These are phyloP conservation scores for Penicillium chermesinum DNA, from an alignment of 495 filamentous ascomycete species.

Conservation along the genomic window DNA sequence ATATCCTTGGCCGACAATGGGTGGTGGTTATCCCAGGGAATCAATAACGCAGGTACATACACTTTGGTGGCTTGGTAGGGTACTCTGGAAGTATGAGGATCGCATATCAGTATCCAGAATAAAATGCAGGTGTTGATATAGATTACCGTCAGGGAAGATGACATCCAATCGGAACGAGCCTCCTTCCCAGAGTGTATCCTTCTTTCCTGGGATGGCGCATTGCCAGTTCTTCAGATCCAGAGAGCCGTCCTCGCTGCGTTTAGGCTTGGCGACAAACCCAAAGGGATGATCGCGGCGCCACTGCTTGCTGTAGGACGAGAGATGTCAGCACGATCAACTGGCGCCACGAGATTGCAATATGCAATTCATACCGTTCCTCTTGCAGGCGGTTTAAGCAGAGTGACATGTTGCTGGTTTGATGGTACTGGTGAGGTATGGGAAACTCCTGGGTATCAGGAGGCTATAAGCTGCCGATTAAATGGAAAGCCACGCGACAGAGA, in stretches of 20 bases:
- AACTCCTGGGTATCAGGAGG: not conserved
- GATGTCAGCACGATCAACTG: slow-evolving; percentile 12
- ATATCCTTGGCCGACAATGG: not conserved
- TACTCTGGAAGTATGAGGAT: slow-evolving; percentile 65
- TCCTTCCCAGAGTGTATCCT: slow-evolving; percentile 94
- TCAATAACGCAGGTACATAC: slow-evolving; percentile 45
- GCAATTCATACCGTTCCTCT: slow-evolving; percentile 69
- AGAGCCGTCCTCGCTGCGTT: slow-evolving; percentile 70
- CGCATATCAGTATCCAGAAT: slow-evolving; percentile 9
- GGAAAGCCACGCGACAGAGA: too few relatives aligned
- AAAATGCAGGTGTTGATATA: slow-evolving; percentile 6
- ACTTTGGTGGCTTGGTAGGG: slow-evolving; percentile 97
- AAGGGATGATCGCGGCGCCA: slow-evolving; percentile 97
- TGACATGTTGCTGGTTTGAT: slow-evolving; percentile 54
- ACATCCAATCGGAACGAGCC: slow-evolving; percentile 92
- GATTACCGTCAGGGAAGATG: slow-evolving; percentile 89
- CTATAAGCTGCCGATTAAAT: too few relatives aligned
- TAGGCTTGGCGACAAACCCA: slow-evolving; percentile 89
- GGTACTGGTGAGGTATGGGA: not conserved
- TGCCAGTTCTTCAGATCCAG: slow-evolving; percentile 95
- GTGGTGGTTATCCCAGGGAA: not conserved
- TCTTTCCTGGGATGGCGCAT: slow-evolving; percentile 91
- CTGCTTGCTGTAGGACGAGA: slow-evolving; percentile 62
- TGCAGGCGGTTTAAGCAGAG: slow-evolving; percentile 83
- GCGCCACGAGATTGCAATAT: not conserved